Percentiles rank a stretch among this genome's conserved stretches.
Conservation (phyloP, 2,329 filamentous ascomycete species). For the Colletotrichum sojae region DNA sequence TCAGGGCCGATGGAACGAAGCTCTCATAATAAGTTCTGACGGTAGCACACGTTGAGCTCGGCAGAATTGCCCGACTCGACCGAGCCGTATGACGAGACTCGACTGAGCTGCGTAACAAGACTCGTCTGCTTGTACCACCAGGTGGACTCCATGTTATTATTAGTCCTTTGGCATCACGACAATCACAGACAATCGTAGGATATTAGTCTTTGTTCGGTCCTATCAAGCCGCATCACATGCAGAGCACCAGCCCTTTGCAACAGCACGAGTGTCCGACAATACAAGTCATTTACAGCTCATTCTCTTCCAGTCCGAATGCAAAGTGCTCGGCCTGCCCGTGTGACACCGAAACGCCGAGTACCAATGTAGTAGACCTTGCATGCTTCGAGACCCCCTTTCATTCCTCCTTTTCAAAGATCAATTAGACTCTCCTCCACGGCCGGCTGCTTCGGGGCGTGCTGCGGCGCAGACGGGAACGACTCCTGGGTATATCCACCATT, state of each 20-base stretch:
- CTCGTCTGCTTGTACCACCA: too few species aligned
- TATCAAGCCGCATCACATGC: too few species aligned
- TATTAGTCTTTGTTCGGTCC: too few species aligned
- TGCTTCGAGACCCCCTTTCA: conserved; percentile 12
- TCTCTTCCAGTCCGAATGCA: conserved; percentile 30
- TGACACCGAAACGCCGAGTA: conserved; percentile 34
- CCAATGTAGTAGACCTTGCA: conserved; percentile 22
- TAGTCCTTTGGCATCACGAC: too few species aligned
- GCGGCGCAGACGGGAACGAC: conserved; percentile 75
- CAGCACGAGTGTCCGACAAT: conserved; percentile 14
- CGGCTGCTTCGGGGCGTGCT: conserved; percentile 71
- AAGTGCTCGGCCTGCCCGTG: conserved; percentile 17
- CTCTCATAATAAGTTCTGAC: background rate
- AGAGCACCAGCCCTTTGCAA: background rate
- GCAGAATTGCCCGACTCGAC: too few species aligned
- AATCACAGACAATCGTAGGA: too few species aligned
- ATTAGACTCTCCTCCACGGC: conserved; percentile 84
- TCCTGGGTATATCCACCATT: conserved; percentile 68
- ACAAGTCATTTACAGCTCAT: conserved; percentile 30
- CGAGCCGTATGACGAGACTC: too few species aligned
- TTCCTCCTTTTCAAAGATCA: conserved; percentile 69
- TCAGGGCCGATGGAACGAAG: background rate
- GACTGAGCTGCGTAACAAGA: too few species aligned
- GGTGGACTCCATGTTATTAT: too few species aligned
- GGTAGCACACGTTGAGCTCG: too few species aligned